A percentile compares a stretch with the other conserved stretches of the same genome.
Conservation (phyloP, 2,329 filamentous ascomycete species). For the Aspergillus fumigatus region DNA sequence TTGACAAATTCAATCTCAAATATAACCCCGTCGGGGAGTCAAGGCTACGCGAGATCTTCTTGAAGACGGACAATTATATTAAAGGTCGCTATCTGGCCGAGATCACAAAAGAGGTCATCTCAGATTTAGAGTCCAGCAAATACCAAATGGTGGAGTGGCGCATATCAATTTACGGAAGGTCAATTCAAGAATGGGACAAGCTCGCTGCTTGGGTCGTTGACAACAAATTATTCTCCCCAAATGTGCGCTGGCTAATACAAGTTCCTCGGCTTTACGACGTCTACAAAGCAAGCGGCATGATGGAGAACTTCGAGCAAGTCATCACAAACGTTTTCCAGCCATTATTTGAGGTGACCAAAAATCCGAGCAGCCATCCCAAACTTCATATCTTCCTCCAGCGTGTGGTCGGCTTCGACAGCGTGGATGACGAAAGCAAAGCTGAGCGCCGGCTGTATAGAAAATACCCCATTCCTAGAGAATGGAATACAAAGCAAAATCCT, state of each 20-base stretch:
- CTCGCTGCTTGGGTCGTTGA: conserved; percentile 95
- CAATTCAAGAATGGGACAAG: conserved; percentile 94
- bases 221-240: conserved; percentile 96
- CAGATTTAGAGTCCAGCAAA: conserved; percentile 95
- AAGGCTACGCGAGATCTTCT: conserved; percentile 90
- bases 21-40: conserved; percentile 98
- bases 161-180: conserved; percentile 92
- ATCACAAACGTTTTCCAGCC: conserved; percentile 89
- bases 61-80: conserved; percentile 98
- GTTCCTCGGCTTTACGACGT: conserved; percentile 92
- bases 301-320: conserved; percentile 86
- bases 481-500: conserved; percentile 90
- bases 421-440: conserved; percentile 96
- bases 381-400: conserved; percentile 91
- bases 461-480: conserved; percentile 83
- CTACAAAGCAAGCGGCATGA: conserved; percentile 82
- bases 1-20: conserved; percentile 99
- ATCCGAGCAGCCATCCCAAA: conserved; percentile 83
- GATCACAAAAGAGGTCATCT: conserved; percentile 96
- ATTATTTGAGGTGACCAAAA: conserved; percentile 86
- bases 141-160: conserved; percentile 99
- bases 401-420: conserved; percentile 94
- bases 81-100: conserved; percentile 93
- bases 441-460: conserved; percentile 93
- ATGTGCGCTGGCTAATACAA: conserved; percentile 95